Evolutionary conservation across 768 basidiomycete genomes (phyloP).

Genomic region (Boletales sp.): DNA sequence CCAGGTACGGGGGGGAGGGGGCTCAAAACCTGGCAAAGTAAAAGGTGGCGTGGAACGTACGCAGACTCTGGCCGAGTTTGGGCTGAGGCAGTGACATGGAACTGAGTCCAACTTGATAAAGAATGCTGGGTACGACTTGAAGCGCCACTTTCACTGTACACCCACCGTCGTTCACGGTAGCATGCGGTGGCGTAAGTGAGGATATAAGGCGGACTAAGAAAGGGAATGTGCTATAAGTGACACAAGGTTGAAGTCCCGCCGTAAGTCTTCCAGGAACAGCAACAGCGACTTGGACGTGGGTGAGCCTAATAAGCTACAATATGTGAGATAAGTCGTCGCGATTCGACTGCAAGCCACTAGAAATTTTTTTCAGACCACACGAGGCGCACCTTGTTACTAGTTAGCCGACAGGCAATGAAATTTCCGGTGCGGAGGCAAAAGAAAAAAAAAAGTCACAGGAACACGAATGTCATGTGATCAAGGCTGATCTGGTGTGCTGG

Average conservation of each 20-base stretch:
- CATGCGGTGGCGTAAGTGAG: constrained; percentile 3
- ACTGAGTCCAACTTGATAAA: constrained; percentile 7
- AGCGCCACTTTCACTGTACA: no score
- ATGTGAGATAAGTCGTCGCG: no score
- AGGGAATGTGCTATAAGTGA: constrained; percentile 12
- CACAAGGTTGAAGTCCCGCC: constrained; percentile 22
- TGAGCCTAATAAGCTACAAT: no score
- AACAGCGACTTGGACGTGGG: background rate
- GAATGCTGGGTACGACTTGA: background rate
- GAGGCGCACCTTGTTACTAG: constrained; percentile 8
- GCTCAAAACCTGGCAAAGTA: background rate
- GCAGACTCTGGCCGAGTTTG: background rate
- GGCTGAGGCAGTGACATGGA: background rate
- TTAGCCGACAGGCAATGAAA: constrained; percentile 16
- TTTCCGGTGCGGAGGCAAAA: constrained; percentile 20
- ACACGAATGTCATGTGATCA: constrained; percentile 12
- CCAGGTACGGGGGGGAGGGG: constrained; percentile 4
- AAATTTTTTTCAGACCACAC: constrained; percentile 11
- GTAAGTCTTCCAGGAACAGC: constrained; percentile 9
- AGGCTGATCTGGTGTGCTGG: background rate
- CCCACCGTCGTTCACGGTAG: background rate
- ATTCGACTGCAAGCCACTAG: background rate
- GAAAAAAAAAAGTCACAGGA: background rate
- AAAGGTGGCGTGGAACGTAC: background rate
- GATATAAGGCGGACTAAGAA: constrained; percentile 14